These are phyloP conservation scores for Monosporascus sp. DNA, from an alignment of 2,329 filamentous ascomycete species.

Conservation along the genomic window DNA sequence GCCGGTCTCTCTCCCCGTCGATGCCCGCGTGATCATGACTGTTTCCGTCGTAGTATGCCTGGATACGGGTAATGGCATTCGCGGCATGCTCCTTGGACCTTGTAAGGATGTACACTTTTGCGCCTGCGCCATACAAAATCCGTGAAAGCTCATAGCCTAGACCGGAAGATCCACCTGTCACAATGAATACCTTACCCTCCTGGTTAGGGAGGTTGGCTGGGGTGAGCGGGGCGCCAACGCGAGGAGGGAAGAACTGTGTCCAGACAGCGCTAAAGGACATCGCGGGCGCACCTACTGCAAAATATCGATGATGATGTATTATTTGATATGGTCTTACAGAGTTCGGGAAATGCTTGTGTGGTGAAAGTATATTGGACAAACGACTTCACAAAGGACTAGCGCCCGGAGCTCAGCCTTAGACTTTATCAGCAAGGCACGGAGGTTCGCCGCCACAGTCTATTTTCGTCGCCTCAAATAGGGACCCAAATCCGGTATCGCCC, in stretches of 20 bases:
- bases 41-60: conserved; percentile 5
- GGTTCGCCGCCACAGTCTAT: too few relatives aligned
- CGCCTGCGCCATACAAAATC: conserved; percentile 45
- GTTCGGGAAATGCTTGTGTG: too few relatives aligned
- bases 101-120: conserved; percentile 46
- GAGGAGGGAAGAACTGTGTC: conserved; percentile 18
- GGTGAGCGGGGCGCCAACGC: conserved; percentile 9
- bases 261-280: conserved; percentile 9
- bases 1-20: not conserved
- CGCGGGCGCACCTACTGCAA: too few relatives aligned
- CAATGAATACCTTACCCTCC: conserved; percentile 30
- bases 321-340: too few relatives aligned
- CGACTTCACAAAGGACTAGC: too few relatives aligned
- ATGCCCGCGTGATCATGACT: not conserved
- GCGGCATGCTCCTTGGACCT: conserved; percentile 24
- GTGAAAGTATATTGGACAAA: too few relatives aligned
- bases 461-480: too few relatives aligned
- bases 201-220: conserved; percentile 13
- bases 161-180: conserved; percentile 33
- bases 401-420: too few relatives aligned
- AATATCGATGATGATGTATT: too few relatives aligned
- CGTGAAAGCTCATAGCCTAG: conserved; percentile 43
- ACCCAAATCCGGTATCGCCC: too few relatives aligned
- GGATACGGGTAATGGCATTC: conserved; percentile 13
- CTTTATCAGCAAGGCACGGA: too few relatives aligned